A percentile compares a stretch with the other conserved stretches of the same genome.
phyloP scores from a whole-genome alignment of 306 rosid species.

The Prunus fruticosa region DNA sequence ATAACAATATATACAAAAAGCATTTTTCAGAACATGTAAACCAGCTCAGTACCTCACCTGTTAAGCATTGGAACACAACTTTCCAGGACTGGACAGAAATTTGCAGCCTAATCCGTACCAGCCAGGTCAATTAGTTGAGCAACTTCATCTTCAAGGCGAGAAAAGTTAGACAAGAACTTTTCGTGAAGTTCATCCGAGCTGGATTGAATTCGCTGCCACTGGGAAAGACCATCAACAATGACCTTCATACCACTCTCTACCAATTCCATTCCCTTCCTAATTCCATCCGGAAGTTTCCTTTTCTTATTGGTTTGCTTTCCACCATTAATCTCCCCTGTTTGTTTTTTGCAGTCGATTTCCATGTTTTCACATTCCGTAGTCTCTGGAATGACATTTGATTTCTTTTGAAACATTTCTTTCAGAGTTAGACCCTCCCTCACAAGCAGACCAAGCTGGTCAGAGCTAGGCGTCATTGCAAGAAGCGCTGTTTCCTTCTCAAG shows the following conservation, averaged over 20 bases:
- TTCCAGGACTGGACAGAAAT: too few relatives aligned
- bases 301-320: conserved; percentile 48
- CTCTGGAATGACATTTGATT: conserved; percentile 34
- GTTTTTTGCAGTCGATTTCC: conserved; percentile 42
- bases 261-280: conserved; percentile 73
- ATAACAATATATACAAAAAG: too few relatives aligned
- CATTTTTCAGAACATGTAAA: too few relatives aligned
- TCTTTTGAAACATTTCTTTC: conserved; percentile 51
- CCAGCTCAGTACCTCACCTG: too few relatives aligned
- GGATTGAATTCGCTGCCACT: conserved; percentile 55
- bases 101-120: conserved; percentile 27
- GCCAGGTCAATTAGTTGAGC: conserved; percentile 58
- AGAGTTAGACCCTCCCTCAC: conserved; percentile 61
- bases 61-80: too few relatives aligned
- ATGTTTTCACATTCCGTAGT: conserved; percentile 34
- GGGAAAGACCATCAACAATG: conserved; percentile 61
- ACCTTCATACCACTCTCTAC: conserved; percentile 65
- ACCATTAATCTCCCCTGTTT: conserved; percentile 28
- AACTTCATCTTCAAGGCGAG: conserved; percentile 66
- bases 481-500: conserved; percentile 72
- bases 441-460: conserved; percentile 65
- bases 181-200: conserved; percentile 44
- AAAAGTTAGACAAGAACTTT: conserved; percentile 54
- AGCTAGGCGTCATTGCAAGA: conserved; percentile 41
- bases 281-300: conserved; percentile 74